Evolutionary conservation across 75 land plant species (phyloP), one percentile per base, ranked within the genome.

Genomic region (Pseudotsuga menziesii): DNA sequence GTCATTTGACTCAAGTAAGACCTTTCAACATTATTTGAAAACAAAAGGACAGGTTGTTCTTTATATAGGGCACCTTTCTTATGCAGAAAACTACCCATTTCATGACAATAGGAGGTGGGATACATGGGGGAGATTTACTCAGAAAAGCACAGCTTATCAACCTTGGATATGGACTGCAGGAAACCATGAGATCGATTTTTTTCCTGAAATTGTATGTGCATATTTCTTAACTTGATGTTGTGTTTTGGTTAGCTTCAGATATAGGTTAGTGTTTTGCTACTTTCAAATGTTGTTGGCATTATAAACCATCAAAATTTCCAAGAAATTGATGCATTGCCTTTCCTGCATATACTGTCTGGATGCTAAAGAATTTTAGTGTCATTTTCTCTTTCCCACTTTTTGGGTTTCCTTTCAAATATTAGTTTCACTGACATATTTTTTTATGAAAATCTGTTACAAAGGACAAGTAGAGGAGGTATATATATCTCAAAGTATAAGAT

Each of bases 101-200:
- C 89, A 95, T 83, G 86, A 95, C 62, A 89, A 93, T 35, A 82
- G 75, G 56, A 79, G 91, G 39, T 89, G 83, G 87, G 91, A 95
- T 74, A 88, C 96, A 61, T 95, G 96, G 96, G 93, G 90, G 48
- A 86, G 98, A 72, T 93, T 95, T 79, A 60, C 89, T 56, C 94
- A 95, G 77, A 88, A 84, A 79, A 93, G 85, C 75, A 77, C 86
- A 74, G 98, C 98, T 16, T 93, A 89, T 84, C 98, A 95, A 78
- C 92, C 98, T 35, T 95, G 93, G 92, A 91, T 95, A 54, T 95
- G 98, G 98, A 93, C 96, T 56, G 84, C 86, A 55, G 98, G 95
- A 72, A 95, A 95, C 75, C 96, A 93, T 77, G 98, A 95, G 82
- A 29, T 94, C 48, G 98, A 95, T 71, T 93, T 82, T 78, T 83